Percentiles rank a stretch among this genome's conserved stretches.
phyloP scores from a whole-genome alignment of 2,329 filamentous ascomycete species.

The Aspergillus pseudoglaucus region DNA sequence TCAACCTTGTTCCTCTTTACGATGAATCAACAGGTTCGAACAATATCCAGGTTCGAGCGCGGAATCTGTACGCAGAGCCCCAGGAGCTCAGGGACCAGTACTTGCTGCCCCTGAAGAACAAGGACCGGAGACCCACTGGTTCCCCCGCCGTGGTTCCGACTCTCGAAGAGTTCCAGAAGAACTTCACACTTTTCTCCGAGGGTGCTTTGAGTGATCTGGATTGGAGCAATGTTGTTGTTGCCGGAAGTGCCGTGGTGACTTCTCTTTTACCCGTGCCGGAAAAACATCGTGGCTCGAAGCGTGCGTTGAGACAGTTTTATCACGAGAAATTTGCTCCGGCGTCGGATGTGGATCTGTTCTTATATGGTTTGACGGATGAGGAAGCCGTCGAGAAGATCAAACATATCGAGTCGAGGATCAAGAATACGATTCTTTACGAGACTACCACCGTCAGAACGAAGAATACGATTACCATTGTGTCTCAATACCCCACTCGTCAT shows the following conservation, averaged over 20 bases:
- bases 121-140: constrained; percentile 56
- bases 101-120: constrained; percentile 27
- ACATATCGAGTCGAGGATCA: constrained; percentile 68
- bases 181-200: constrained; percentile 78
- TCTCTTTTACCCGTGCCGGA: constrained; percentile 65
- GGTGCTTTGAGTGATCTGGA: constrained; percentile 67
- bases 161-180: constrained; percentile 66
- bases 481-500: constrained; percentile 75
- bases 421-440: constrained; percentile 72
- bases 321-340: constrained; percentile 75
- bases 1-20: constrained; percentile 33
- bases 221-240: constrained; percentile 76
- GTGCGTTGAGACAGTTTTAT: constrained; percentile 62
- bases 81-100: constrained; percentile 27
- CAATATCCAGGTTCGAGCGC: constrained; percentile 24
- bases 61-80: constrained; percentile 25
- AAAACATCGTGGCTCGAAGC: constrained; percentile 56
- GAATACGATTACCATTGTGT: constrained; percentile 78
- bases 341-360: constrained; percentile 79
- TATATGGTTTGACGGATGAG: constrained; percentile 72
- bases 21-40: constrained; percentile 11
- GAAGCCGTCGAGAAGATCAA: constrained; percentile 78
- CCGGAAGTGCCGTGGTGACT: constrained; percentile 75
- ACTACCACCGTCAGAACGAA: constrained; percentile 80
- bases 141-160: constrained; percentile 62